phyloP scores from a whole-genome alignment of 805 yeast genomes.

The Maudiozyma saulgeensis region DNA sequence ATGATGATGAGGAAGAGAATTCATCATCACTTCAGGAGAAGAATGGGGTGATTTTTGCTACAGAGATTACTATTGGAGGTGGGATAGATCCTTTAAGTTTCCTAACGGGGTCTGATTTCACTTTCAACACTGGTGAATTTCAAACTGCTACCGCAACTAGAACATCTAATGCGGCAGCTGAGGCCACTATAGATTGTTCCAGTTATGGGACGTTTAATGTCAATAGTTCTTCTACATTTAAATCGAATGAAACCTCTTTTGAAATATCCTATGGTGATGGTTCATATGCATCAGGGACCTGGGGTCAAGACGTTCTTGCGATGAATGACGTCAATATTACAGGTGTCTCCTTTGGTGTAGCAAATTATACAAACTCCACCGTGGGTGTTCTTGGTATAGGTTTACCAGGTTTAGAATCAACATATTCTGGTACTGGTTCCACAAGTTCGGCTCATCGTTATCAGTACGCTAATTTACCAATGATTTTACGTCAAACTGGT shows the following conservation, averaged over 20 bases:
- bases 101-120: not conserved
- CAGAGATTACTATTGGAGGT: not conserved
- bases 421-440: slow-evolving; percentile 31
- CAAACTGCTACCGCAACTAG: not conserved
- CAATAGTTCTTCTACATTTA: slow-evolving; percentile 28
- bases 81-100: slow-evolving; percentile 1
- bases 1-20: too few species aligned
- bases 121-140: not conserved
- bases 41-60: not conserved
- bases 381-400: slow-evolving; percentile 44
- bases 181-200: slow-evolving; percentile 25
- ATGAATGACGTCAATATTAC: slow-evolving; percentile 43
- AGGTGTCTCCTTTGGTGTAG: slow-evolving; percentile 25
- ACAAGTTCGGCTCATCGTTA: slow-evolving; percentile 1
- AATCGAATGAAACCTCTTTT: slow-evolving; percentile 30
- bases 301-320: slow-evolving; percentile 37
- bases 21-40: not conserved
- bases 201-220: slow-evolving; percentile 34
- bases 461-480: slow-evolving; percentile 13
- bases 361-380: slow-evolving; percentile 28
- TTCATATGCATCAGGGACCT: slow-evolving; percentile 39
- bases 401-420: slow-evolving; percentile 54
- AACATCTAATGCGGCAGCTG: not conserved
- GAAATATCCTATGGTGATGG: slow-evolving; percentile 44
- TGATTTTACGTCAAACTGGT: slow-evolving; percentile 12